Percentiles rank a stretch among this genome's conserved stretches.
phyloP scores from a whole-genome alignment of 768 basidiomycete genomes.

The Tephrocybe sp. region DNA sequence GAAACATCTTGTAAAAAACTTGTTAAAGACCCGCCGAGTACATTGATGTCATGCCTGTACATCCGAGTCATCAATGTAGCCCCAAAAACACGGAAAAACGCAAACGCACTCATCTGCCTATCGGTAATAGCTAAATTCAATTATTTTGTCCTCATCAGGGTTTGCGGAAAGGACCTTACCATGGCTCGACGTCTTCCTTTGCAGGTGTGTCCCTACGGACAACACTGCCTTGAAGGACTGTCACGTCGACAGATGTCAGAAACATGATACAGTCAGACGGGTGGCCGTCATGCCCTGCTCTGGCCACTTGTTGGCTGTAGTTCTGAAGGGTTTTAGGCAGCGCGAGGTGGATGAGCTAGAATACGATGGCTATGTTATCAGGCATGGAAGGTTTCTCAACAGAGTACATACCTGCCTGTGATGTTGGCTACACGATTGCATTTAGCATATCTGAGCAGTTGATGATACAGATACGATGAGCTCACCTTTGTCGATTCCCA shows the following conservation, averaged over 20 bases:
- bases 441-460: background rate
- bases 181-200: constrained; percentile 32
- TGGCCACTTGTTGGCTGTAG: constrained; percentile 13
- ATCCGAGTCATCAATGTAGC: no score
- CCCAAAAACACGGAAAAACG: no score
- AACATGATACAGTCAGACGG: constrained; percentile 43
- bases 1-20: no score
- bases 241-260: constrained; percentile 38
- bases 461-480: background rate
- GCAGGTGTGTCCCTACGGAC: constrained; percentile 45
- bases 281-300: constrained; percentile 16
- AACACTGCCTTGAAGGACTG: constrained; percentile 47
- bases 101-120: constrained; percentile 34
- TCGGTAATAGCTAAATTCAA: constrained; percentile 40
- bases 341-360: no score
- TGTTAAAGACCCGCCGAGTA: no score
- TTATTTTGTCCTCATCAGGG: constrained; percentile 31
- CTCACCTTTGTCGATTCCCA: constrained; percentile 15
- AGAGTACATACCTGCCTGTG: constrained; percentile 8
- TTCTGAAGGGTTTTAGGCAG: no score
- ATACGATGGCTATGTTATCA: no score
- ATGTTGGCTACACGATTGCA: constrained; percentile 6
- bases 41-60: constrained; percentile 14
- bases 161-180: constrained; percentile 35
- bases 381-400: no score